Conservation (phyloP, 805 yeast species). For the Ogataea methylovora region DNA sequence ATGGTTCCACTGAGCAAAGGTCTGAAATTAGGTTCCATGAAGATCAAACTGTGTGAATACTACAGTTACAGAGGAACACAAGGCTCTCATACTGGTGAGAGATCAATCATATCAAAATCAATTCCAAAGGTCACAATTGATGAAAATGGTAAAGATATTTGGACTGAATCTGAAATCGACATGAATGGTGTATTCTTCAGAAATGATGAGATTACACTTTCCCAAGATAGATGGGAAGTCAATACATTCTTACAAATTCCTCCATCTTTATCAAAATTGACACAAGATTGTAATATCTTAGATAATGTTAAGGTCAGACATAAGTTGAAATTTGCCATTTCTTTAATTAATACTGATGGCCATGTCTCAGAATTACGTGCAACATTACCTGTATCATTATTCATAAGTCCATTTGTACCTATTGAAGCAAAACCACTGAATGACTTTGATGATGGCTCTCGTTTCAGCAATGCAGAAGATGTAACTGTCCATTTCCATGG, state of each 20-base stretch:
- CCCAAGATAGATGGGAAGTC: slow-evolving; percentile 70
- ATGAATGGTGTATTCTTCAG: slow-evolving; percentile 31
- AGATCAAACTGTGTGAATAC: slow-evolving; percentile 60
- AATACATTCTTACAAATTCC: slow-evolving; percentile 59
- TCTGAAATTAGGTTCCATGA: slow-evolving; percentile 65
- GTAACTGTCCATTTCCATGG: slow-evolving; percentile 18
- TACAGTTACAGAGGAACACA: slow-evolving; percentile 47
- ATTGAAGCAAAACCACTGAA: slow-evolving; percentile 39
- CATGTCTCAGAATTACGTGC: slow-evolving; percentile 90
- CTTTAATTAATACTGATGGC: slow-evolving; percentile 81
- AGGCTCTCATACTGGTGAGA: slow-evolving; percentile 57
- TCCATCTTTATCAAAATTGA: slow-evolving; percentile 60
- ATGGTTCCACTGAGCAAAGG: slow-evolving; percentile 81
- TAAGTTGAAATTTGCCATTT: slow-evolving; percentile 74
- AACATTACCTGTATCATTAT: slow-evolving; percentile 62
- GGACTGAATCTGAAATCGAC: slow-evolving; percentile 26
- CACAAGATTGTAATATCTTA: slow-evolving; percentile 80
- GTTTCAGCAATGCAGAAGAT: slow-evolving; percentile 17
- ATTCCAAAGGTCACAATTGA: slow-evolving; percentile 30
- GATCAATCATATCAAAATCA: slow-evolving; percentile 43
- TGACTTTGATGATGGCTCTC: slow-evolving; percentile 18
- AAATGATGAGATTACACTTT: slow-evolving; percentile 21
- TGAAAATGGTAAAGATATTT: slow-evolving; percentile 32
- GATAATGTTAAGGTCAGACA: slow-evolving; percentile 77
- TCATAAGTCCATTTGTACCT: slow-evolving; percentile 66